A percentile compares a stretch with the other conserved stretches of the same genome.
phyloP scores from a whole-genome alignment of 2,329 filamentous ascomycete species.

The Sclerotinia nivalis region DNA sequence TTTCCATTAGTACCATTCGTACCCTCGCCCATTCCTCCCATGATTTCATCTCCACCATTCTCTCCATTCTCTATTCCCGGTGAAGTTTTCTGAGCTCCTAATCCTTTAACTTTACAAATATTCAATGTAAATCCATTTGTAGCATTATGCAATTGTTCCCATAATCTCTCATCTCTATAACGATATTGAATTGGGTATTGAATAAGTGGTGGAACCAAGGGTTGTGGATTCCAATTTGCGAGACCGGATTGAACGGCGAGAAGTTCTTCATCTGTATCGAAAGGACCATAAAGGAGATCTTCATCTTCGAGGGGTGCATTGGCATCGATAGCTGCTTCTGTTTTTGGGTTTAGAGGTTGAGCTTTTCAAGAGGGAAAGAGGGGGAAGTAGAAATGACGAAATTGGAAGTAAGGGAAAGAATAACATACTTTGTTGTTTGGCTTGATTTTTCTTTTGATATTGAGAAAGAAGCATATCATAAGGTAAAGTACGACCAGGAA shows the following conservation, averaged over 20 bases:
- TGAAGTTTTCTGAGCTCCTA: conserved; percentile 55
- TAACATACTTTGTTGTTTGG: conserved; percentile 87
- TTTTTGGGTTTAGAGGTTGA: conserved; percentile 13
- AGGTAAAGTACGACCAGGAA: conserved; percentile 81
- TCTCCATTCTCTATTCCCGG: conserved; percentile 40
- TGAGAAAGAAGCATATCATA: conserved; percentile 89
- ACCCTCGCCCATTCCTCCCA: conserved; percentile 2
- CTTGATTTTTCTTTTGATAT: conserved; percentile 98
- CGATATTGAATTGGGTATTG: conserved; percentile 63
- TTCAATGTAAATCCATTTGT: conserved; percentile 66
- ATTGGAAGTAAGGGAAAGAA: conserved; percentile 18
- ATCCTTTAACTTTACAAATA: conserved; percentile 60
- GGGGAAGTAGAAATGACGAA: conserved; percentile 25
- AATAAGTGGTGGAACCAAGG: conserved; percentile 67
- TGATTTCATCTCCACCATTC: conserved; percentile 12
- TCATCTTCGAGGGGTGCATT: conserved; percentile 89
- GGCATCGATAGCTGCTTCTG: conserved; percentile 91
- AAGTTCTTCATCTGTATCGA: conserved; percentile 95
- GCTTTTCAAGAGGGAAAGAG: not conserved
- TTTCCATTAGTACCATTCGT: not conserved
- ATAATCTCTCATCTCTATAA: conserved; percentile 62
- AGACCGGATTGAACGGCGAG: conserved; percentile 83
- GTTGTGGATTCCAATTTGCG: conserved; percentile 73
- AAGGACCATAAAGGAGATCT: conserved; percentile 71
- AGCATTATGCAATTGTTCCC: conserved; percentile 65